These are phyloP conservation scores for Sutorius australiensis DNA, from an alignment of 768 basidiomycete genomes.

Conservation along the genomic window DNA sequence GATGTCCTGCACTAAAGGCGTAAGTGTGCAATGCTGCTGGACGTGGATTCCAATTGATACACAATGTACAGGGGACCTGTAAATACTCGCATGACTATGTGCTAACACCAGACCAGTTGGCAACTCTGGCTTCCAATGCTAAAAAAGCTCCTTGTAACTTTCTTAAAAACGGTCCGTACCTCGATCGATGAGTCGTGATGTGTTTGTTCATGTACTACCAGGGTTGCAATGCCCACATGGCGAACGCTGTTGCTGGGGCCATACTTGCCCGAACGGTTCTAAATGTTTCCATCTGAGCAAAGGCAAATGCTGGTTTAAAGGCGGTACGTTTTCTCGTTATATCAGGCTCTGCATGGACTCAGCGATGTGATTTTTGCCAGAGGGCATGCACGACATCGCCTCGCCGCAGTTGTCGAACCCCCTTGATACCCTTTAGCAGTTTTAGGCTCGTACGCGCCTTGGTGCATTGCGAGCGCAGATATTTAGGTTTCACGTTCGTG, in stretches of 20 bases:
- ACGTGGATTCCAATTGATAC: slow-evolving; percentile 14
- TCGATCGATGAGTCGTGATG: background rate
- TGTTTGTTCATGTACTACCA: slow-evolving; percentile 22
- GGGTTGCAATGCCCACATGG: slow-evolving; percentile 75
- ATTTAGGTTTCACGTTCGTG: slow-evolving; percentile 13
- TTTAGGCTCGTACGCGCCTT: background rate
- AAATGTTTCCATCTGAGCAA: slow-evolving; percentile 66
- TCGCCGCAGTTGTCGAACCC: slow-evolving; percentile 12
- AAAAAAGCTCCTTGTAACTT: slow-evolving; percentile 87
- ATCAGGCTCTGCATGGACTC: background rate
- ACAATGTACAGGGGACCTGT: slow-evolving; percentile 50
- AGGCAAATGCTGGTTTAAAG: slow-evolving; percentile 89
- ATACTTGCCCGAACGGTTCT: slow-evolving; percentile 75
- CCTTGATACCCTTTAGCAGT: slow-evolving; percentile 21
- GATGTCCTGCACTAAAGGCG: slow-evolving; percentile 80
- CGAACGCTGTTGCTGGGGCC: slow-evolving; percentile 78
- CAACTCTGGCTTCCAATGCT: slow-evolving; percentile 67
- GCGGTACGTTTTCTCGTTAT: slow-evolving; percentile 36
- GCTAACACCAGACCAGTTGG: slow-evolving; percentile 67
- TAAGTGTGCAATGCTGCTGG: slow-evolving; percentile 26
- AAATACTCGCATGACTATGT: slow-evolving; percentile 83
- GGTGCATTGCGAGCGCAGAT: slow-evolving; percentile 2
- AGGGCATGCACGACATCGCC: slow-evolving; percentile 38
- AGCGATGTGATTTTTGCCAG: slow-evolving; percentile 18
- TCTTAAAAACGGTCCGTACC: slow-evolving; percentile 63